Conservation (phyloP, 169 alveolate species). For the Plasmodium gonderi region DNA sequence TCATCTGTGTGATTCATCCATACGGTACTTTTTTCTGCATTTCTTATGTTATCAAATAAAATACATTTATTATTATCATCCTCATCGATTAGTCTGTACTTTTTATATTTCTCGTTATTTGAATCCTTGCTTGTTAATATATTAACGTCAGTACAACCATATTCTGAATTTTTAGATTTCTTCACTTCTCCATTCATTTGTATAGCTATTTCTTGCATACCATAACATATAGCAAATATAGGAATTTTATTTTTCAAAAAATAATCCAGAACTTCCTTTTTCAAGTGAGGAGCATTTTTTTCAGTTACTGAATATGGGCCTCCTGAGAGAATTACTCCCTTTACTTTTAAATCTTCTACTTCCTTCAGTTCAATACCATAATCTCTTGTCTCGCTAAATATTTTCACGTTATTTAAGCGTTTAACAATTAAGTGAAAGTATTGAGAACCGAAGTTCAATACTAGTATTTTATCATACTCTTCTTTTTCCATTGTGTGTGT, state of each 20-base stretch:
- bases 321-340: conserved; percentile 83
- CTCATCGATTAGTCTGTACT: conserved; percentile 20
- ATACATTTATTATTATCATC: conserved; percentile 1
- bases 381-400: conserved; percentile 80
- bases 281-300: conserved; percentile 74
- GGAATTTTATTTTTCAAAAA: conserved; percentile 77
- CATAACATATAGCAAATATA: conserved; percentile 80
- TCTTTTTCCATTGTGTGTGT: conserved; percentile 35
- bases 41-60: conserved; percentile 71
- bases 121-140: conserved; percentile 62
- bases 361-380: conserved; percentile 74
- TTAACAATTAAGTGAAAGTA: conserved; percentile 80
- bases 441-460: conserved; percentile 83
- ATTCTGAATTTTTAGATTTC: conserved; percentile 71
- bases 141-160: conserved; percentile 62
- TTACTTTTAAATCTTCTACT: conserved; percentile 64
- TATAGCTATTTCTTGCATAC: conserved; percentile 80
- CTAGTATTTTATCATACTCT: conserved; percentile 68
- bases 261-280: conserved; percentile 70
- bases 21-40: conserved; percentile 35
- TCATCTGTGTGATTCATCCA: conserved; percentile 79
- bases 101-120: conserved; percentile 10
- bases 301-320: conserved; percentile 80
- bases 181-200: conserved; percentile 78
- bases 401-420: conserved; percentile 76